Conservation (phyloP, 768 basidiomycete genomes). For the Mycena capillaripes region DNA sequence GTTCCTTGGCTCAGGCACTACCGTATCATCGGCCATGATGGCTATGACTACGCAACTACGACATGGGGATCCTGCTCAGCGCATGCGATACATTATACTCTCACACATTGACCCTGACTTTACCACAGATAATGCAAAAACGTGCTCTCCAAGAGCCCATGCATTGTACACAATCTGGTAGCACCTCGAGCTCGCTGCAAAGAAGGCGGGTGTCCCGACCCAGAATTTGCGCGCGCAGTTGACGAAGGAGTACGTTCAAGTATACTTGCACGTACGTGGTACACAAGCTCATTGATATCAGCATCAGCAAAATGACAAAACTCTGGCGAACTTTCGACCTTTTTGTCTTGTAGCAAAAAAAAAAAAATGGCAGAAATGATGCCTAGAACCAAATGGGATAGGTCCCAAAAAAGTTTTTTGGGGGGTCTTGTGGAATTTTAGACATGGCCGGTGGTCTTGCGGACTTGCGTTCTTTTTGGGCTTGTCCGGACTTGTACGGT, state of each 20-base stretch:
- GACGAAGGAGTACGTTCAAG: not conserved
- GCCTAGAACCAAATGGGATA: too few relatives aligned
- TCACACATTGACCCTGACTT: not conserved
- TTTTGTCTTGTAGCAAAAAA: too few relatives aligned
- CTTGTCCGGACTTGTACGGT: too few relatives aligned
- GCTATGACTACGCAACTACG: constrained; percentile 17
- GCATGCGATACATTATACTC: not conserved
- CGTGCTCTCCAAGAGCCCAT: not conserved
- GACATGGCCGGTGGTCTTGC: too few relatives aligned
- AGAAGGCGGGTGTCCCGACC: constrained; percentile 16
- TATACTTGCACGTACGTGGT: not conserved
- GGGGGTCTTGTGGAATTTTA: too few relatives aligned
- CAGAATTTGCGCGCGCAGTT: constrained; percentile 12
- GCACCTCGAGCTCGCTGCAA: constrained; percentile 16
- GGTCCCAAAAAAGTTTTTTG: too few relatives aligned
- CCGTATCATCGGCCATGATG: constrained; percentile 19
- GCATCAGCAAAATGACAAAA: too few relatives aligned
- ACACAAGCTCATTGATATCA: not conserved
- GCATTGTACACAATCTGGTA: constrained; percentile 6
- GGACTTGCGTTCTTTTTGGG: too few relatives aligned
- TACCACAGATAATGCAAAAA: constrained; percentile 12
- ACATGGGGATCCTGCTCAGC: constrained; percentile 14
- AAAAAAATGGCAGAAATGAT: too few relatives aligned
- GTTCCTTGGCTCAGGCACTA: not conserved
- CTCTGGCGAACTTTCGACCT: too few relatives aligned